These are phyloP conservation scores for Salix brachista DNA, from an alignment of 345 rosid species.

Conservation along the genomic window DNA sequence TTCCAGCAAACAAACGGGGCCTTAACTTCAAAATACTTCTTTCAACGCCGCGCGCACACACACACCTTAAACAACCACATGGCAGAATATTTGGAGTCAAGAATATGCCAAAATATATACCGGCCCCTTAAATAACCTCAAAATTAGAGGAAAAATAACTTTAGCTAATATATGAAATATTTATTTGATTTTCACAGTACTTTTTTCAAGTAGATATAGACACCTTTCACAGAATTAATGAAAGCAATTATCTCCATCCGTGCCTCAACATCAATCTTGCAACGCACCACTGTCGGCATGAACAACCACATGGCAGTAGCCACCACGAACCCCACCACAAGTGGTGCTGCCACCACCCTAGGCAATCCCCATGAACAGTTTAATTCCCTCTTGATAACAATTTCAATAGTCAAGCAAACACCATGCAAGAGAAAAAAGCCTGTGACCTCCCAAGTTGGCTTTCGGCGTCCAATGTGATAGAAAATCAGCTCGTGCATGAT, in stretches of 20 bases:
- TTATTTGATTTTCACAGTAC: no score
- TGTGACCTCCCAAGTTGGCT: constrained; percentile 12
- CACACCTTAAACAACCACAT: no score
- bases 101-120: no score
- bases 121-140: no score
- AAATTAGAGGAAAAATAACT: no score
- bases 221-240: neutral
- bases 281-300: constrained; percentile 34
- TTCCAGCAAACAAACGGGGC: no score
- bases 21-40: no score
- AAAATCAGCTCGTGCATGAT: constrained; percentile 24
- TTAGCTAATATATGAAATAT: no score
- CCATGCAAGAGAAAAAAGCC: constrained; percentile 20
- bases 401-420: constrained; percentile 1
- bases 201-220: no score
- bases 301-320: constrained; percentile 40
- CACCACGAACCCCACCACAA: constrained; percentile 42
- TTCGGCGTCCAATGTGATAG: constrained; percentile 11
- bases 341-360: constrained; percentile 16
- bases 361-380: constrained; percentile 22
- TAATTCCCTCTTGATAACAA: constrained; percentile 30
- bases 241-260: neutral
- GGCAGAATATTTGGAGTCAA: no score
- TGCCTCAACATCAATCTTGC: constrained; percentile 9
- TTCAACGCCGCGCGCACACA: no score